These are phyloP conservation scores for Curvularia sp. DNA, from an alignment of 2,329 filamentous ascomycete species.

Conservation along the genomic window DNA sequence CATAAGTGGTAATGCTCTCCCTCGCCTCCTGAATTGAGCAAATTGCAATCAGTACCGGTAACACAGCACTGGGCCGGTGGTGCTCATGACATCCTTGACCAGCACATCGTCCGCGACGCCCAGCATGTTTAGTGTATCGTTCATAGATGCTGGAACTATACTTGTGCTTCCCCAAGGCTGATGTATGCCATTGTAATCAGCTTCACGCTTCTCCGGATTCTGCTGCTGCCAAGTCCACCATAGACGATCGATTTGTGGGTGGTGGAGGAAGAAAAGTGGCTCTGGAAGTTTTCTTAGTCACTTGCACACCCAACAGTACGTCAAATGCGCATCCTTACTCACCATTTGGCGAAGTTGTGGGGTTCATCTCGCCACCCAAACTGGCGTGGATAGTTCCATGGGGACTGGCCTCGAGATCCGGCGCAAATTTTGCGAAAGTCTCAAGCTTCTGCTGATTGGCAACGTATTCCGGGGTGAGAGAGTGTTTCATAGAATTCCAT, in stretches of 20 bases:
- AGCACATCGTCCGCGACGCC: neutral
- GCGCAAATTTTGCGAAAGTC: neutral
- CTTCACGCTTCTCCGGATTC: neutral
- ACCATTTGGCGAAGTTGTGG: slow-evolving; percentile 35
- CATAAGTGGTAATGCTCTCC: neutral
- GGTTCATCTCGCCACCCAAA: slow-evolving; percentile 1
- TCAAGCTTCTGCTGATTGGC: slow-evolving; percentile 1
- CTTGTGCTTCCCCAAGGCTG: neutral
- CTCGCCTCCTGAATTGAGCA: neutral
- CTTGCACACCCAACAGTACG: neutral
- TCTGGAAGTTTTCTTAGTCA: slow-evolving; percentile 11
- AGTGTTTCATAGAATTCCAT: neutral
- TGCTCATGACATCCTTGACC: neutral
- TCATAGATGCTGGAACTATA: neutral
- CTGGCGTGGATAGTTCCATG: slow-evolving; percentile 1
- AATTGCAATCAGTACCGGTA: neutral
- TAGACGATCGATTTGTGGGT: slow-evolving; percentile 38
- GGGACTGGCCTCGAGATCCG: neutral
- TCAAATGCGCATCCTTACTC: neutral
- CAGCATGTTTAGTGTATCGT: neutral
- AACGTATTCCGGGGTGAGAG: neutral
- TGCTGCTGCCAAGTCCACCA: slow-evolving; percentile 41
- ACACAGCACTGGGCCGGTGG: neutral
- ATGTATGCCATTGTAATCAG: neutral
- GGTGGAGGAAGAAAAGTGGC: slow-evolving; percentile 44